Evolutionary conservation across 352 stramenopile genomes (phyloP), one percentile per base, ranked within the genome.

Genomic region (Phytophthora sojae): DNA sequence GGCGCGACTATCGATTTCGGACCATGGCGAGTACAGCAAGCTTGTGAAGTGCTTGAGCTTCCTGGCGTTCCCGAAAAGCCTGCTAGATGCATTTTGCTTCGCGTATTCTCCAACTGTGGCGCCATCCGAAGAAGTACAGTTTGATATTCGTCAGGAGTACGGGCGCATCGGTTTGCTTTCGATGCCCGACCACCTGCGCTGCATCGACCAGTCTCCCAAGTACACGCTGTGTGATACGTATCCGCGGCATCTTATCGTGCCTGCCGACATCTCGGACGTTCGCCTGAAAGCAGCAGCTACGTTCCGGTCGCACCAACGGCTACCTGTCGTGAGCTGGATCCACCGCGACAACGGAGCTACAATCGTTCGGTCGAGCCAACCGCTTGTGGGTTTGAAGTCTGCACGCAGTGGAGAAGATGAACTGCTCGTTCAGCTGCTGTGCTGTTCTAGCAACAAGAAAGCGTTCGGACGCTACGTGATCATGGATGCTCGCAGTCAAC

Each of bases 201-300:
- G 90, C 67, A 95, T 94, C 35, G 86, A 95, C 42, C 87, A 96
- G 32, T 87, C 86, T 15, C 11, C 66, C 21, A 75, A 81, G 7
- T 98, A 97, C 61, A 80, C 87, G 15, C 75, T 99, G 8, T 99
- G 93, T 64, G 82, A 95, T n/a, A 98, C 95, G 19, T 99, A 99
- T 74, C 97, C 97, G 2, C 89, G 89, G 19, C 86, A 98, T 29
- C 69, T 99, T 32, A 89, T 98, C 37, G 96, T 98, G 9, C 97
- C 97, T 11, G 65, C 86, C 0, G 90, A 91, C n/a, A 91, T 99
- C 26, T 90, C 95, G 50, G 97, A 99, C 61, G 71, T 92, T 37
- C 88, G 87, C n/a, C 85, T 96, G 42, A 92, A 95, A 61, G 55
- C 80, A 4, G 86, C 87, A 15, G 87, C 87, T 3, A 72, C 82